Evolutionary conservation across 495 filamentous ascomycete genomes (phyloP).

Genomic region (Chaetomidium leptoderma): DNA sequence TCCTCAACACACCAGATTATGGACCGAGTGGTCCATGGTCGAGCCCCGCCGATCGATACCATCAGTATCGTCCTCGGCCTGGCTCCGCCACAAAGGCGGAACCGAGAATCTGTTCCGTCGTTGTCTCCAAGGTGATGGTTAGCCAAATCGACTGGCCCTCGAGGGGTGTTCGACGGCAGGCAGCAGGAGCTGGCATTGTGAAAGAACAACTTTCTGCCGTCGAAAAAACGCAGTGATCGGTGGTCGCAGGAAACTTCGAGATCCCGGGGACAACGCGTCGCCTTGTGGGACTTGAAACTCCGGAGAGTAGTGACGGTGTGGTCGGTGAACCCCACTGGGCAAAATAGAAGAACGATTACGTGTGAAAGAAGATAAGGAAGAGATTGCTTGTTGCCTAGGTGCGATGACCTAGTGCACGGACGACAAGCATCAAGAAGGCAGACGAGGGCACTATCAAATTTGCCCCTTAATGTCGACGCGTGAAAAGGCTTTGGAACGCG

Average conservation of each 20-base stretch:
- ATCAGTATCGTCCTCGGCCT: not conserved
- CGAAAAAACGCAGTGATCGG: no score
- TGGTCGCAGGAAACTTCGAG: not conserved
- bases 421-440: conserved; percentile 18
- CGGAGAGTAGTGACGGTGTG: no score
- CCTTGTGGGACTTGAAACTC: no score
- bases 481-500: conserved; percentile 66
- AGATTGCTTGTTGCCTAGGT: not conserved
- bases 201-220: no score
- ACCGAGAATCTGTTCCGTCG: no score
- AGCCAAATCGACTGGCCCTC: not conserved
- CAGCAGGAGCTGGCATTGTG: not conserved
- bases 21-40: not conserved
- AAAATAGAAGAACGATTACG: not conserved
- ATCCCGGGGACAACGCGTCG: not conserved
- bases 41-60: not conserved
- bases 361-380: not conserved
- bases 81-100: not conserved
- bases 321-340: not conserved
- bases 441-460: conserved; percentile 56
- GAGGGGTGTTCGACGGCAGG: not conserved
- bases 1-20: not conserved
- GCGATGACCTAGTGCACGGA: conserved; percentile 11
- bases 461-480: conserved; percentile 96
- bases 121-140: not conserved